Base-by-base conservation (phyloP, 192 early-diverging fungal species). In the Backusella mclennaniae region DNA sequence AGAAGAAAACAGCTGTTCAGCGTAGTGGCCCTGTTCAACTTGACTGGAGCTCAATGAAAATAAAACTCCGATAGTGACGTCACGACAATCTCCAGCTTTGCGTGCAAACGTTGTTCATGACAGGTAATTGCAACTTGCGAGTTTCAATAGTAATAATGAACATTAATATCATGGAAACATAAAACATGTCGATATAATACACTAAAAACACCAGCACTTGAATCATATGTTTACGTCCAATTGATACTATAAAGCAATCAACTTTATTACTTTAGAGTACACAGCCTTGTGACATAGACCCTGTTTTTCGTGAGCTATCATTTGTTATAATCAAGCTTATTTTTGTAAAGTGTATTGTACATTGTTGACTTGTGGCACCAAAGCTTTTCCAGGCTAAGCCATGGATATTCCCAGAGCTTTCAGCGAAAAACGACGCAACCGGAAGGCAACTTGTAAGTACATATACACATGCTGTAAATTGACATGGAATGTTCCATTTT, bases 1-100 rank as follows among this genome's bases (percentile, higher is more conserved):
- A 63, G 56, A 63, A 63, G 56, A 63, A 63, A 63, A 63, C 56
- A 63, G 56, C 56, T 63, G 23, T 63, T 29, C 23, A 63, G 53
- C 21, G 53, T 56, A 21, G 56, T n/a, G 56, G 56, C 56, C 56
- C 56, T 63, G 56, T 63, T 63, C 56, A 26, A 63, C 56, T 63
- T 63, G 21, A 14, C 56, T 63, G 23, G 11, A 63, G 7, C 23
- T 63, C 56, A 12, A 26, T 12, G 11, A 63, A 63, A 63, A 63
- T 29, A 63, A 26, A 63, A 63, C 23, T 63, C 56, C 56, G 56
- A 8, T 14, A 29, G 56, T 63, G 56, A 63, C 56, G 56, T 63
- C 56, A 63, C 56, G 56, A 63, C 56, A 29, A 21, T 53, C 21
- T 53, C 6, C 8, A 21, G 6, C 8, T 29, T 26, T 63, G 23